These are phyloP conservation scores for Chlamydomonas reinhardtii DNA, from an alignment of 163 green algal genomes.

Conservation along the genomic window DNA sequence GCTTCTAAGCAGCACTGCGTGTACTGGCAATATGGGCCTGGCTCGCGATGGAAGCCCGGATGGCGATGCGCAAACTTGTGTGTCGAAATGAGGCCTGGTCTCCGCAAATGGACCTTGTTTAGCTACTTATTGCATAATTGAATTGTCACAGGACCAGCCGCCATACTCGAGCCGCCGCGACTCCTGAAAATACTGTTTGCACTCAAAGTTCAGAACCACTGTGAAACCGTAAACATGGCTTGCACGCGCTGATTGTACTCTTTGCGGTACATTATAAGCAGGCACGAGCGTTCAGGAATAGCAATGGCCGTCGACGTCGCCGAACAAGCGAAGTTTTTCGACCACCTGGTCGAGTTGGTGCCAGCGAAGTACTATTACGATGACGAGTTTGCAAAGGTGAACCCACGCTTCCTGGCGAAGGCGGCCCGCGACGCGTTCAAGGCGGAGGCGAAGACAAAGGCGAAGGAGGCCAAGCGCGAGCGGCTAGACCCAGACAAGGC, in stretches of 20 bases:
- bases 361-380: slow-evolving; percentile 77
- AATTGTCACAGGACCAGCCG: too few relatives aligned
- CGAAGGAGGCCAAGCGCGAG: slow-evolving; percentile 67
- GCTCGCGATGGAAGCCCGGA: too few relatives aligned
- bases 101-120: too few relatives aligned
- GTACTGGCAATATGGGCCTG: too few relatives aligned
- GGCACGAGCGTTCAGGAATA: neutral
- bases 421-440: slow-evolving; percentile 56
- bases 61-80: too few relatives aligned
- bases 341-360: slow-evolving; percentile 79
- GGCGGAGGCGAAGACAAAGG: slow-evolving; percentile 60
- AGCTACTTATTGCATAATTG: too few relatives aligned
- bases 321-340: slow-evolving; percentile 74
- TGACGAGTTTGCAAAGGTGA: slow-evolving; percentile 47
- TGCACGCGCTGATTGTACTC: neutral
- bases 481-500: slow-evolving; percentile 70
- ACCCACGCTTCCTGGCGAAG: slow-evolving; percentile 72
- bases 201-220: too few relatives aligned
- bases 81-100: too few relatives aligned
- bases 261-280: neutral
- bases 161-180: too few relatives aligned
- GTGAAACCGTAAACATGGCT: neutral
- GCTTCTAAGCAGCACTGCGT: too few relatives aligned
- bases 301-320: slow-evolving; percentile 24
- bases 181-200: too few relatives aligned